Evolutionary conservation across 2,329 filamentous ascomycete species (phyloP).

Genomic region (Phaeosphaeria sp.): DNA sequence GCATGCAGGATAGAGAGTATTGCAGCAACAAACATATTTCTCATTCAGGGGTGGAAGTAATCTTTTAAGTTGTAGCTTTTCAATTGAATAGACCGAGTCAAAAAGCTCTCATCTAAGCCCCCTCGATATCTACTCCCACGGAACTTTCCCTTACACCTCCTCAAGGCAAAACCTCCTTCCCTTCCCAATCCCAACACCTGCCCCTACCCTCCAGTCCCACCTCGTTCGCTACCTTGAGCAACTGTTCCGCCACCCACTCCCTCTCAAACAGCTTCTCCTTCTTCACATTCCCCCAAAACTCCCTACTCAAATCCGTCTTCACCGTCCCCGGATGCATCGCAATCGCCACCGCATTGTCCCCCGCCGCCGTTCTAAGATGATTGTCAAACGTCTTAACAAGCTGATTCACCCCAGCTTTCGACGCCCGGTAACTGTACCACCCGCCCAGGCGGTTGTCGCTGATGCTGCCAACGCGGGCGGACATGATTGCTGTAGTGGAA

Average conservation of each 20-base stretch:
- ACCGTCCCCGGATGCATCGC: constrained; percentile 83
- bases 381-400: constrained; percentile 75
- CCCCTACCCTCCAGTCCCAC: constrained; percentile 61
- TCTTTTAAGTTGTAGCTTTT: neutral
- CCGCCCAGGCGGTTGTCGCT: constrained; percentile 75
- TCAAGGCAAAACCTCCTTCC: constrained; percentile 48
- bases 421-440: constrained; percentile 82
- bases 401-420: constrained; percentile 76
- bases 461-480: constrained; percentile 77
- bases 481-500: constrained; percentile 76
- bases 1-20: neutral
- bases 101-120: neutral
- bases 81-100: too few relatives aligned
- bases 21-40: too few relatives aligned
- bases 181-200: constrained; percentile 50
- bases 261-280: constrained; percentile 69
- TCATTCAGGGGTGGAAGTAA: neutral
- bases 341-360: constrained; percentile 69
- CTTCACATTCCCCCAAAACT: constrained; percentile 72
- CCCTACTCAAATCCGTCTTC: constrained; percentile 72
- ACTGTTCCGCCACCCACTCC: constrained; percentile 68
- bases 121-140: neutral
- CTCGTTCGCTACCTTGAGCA: constrained; percentile 70
- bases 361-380: constrained; percentile 63
- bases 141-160: neutral